Conservation (phyloP, 164 flowering plant genomes). For the Sedum album region DNA sequence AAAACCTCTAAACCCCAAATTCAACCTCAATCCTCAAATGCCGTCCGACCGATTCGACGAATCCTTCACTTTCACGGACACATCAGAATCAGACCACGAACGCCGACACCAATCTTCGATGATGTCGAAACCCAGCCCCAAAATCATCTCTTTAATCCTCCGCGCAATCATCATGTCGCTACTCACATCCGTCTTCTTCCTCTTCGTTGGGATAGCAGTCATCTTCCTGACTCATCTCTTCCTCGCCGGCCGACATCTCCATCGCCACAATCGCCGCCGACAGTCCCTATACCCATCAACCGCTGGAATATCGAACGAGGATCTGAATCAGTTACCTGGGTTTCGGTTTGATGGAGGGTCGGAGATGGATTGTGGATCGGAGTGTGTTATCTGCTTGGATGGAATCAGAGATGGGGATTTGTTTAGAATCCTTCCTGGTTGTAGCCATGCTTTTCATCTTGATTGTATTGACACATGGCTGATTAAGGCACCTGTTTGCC, state of each 20-base stretch:
- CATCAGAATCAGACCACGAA: not conserved
- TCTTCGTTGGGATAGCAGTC: constrained; percentile 52
- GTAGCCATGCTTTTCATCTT: constrained; percentile 58
- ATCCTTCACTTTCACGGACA: not conserved
- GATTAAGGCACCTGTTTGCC: constrained; percentile 50
- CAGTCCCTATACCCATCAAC: not conserved
- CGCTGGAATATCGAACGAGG: constrained; percentile 20
- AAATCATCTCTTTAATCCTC: constrained; percentile 38
- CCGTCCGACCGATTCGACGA: constrained; percentile 1
- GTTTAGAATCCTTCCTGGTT: constrained; percentile 38
- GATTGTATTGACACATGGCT: no score
- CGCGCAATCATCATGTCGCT: constrained; percentile 41
- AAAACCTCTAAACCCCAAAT: not conserved
- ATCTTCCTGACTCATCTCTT: constrained; percentile 37
- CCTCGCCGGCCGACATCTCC: constrained; percentile 30
- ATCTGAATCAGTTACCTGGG: constrained; percentile 28
- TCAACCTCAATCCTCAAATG: not conserved
- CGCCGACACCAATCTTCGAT: not conserved
- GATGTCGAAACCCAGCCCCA: constrained; percentile 29
- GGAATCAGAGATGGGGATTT: constrained; percentile 33
- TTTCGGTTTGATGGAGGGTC: constrained; percentile 18
- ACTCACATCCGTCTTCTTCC: constrained; percentile 46
- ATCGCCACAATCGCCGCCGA: constrained; percentile 20
- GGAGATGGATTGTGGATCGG: constrained; percentile 2
- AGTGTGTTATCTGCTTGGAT: constrained; percentile 60